A percentile compares a stretch with the other conserved stretches of the same genome.
Conservation (phyloP, 164 flowering plant genomes). For the Aristolochia fimbriata region DNA sequence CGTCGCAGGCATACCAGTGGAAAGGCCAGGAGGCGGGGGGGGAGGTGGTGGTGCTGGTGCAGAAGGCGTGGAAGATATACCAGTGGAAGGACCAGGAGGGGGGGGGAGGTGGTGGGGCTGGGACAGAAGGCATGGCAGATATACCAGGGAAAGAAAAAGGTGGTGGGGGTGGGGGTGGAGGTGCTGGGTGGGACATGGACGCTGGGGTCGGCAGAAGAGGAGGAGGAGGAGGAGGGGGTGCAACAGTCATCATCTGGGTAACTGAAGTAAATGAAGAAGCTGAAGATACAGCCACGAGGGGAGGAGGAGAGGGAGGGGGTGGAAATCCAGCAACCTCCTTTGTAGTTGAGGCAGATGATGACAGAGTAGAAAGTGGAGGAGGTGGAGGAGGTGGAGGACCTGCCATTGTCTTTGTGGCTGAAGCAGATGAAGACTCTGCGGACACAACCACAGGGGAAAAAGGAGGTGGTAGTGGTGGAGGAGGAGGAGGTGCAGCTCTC, state of each 20-base stretch:
- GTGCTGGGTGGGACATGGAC: too few species aligned
- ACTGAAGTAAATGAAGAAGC: too few species aligned
- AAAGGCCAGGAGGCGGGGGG: slow-evolving; percentile 21
- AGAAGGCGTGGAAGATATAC: slow-evolving; percentile 7
- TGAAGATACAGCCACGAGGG: not conserved
- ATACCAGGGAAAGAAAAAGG: too few species aligned
- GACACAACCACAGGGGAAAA: slow-evolving; percentile 10
- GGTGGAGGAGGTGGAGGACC: slow-evolving; percentile 21
- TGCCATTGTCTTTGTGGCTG: slow-evolving; percentile 3
- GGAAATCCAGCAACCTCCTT: not conserved
- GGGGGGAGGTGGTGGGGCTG: slow-evolving; percentile 2
- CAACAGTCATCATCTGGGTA: too few species aligned
- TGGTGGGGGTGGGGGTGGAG: too few species aligned
- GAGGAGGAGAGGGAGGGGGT: slow-evolving; percentile 10
- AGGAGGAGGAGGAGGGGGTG: too few species aligned
- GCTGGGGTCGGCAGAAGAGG: too few species aligned
- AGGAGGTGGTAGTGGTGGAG: slow-evolving; percentile 16
- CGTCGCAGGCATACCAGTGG: not conserved
- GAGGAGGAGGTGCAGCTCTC: slow-evolving; percentile 3
- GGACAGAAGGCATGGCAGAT: too few species aligned
- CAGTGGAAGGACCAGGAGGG: slow-evolving; percentile 8
- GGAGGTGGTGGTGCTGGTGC: slow-evolving; percentile 19
- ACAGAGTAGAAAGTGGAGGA: slow-evolving; percentile 8
- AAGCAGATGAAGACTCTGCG: slow-evolving; percentile 4
- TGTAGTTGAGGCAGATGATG: not conserved